These are phyloP conservation scores for Pyrenophora graminea DNA, from an alignment of 2,329 filamentous ascomycete species.

Conservation along the genomic window DNA sequence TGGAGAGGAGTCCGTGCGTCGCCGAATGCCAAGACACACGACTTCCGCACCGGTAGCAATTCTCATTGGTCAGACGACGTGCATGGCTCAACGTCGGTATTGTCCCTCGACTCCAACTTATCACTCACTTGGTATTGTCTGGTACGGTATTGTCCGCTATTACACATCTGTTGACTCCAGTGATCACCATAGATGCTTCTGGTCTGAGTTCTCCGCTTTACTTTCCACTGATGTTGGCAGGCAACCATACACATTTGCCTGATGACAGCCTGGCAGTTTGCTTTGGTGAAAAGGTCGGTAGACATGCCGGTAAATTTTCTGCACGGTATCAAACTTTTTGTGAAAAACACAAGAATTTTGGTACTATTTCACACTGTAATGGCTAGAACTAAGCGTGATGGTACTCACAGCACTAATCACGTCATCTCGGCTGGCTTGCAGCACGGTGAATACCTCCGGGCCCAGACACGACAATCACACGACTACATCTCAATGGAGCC, in stretches of 20 bases:
- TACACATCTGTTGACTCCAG: too few species aligned
- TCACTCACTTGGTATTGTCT: background rate
- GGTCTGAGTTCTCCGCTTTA: too few species aligned
- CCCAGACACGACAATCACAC: too few species aligned
- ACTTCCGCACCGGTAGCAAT: background rate
- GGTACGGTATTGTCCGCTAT: too few species aligned
- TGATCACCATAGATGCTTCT: background rate
- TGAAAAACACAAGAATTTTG: too few species aligned
- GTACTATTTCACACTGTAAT: too few species aligned
- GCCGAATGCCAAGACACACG: slow-evolving; percentile 18
- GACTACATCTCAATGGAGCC: background rate
- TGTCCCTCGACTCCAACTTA: background rate
- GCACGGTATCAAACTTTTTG: too few species aligned
- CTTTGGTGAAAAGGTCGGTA: background rate
- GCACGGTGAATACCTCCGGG: too few species aligned
- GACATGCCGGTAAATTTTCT: too few species aligned
- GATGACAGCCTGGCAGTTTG: background rate
- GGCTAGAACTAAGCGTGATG: too few species aligned
- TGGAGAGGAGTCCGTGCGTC: slow-evolving; percentile 13
- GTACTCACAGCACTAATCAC: too few species aligned
- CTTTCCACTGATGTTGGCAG: slow-evolving; percentile 13
- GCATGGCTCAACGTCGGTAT: slow-evolving; percentile 2
- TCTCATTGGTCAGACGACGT: slow-evolving; percentile 5
- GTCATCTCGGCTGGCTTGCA: too few species aligned
- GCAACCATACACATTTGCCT: background rate